Evolutionary conservation across 2,329 filamentous ascomycete species (phyloP).

Genomic region (Pseudopyrenochaeta lycopersici): DNA sequence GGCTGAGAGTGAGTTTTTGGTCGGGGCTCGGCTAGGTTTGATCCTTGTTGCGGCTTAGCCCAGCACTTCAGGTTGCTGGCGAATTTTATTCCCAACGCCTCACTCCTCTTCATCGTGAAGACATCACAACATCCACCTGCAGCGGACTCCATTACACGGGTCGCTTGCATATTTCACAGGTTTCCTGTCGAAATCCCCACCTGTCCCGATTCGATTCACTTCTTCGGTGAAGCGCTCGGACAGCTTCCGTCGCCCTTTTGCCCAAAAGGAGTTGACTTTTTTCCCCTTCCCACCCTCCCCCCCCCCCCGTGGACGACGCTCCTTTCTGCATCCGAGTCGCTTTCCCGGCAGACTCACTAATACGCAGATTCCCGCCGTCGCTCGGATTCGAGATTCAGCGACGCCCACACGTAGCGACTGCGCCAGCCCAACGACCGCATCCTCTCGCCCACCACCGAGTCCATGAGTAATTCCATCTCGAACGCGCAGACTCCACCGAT

Average conservation of each 20-base stretch:
- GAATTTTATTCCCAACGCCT: conserved; percentile 23
- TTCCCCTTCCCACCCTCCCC: conserved; percentile 30
- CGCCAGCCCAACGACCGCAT: conserved; percentile 14
- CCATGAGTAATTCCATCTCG: conserved; percentile 69
- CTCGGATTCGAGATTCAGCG: conserved; percentile 45
- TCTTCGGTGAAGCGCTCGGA: conserved; percentile 43
- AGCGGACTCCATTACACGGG: conserved; percentile 44
- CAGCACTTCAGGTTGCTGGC: conserved; percentile 21
- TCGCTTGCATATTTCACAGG: conserved; percentile 51
- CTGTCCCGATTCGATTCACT: conserved; percentile 42
- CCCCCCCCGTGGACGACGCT: conserved; percentile 22
- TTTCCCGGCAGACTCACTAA: conserved; percentile 32
- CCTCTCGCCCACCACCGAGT: conserved; percentile 25
- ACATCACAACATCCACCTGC: conserved; percentile 37
- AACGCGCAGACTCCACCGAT: conserved; percentile 59
- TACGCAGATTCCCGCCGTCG: conserved; percentile 25
- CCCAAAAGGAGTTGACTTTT: conserved; percentile 36
- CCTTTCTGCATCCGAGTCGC: conserved; percentile 42
- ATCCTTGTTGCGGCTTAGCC: conserved; percentile 16
- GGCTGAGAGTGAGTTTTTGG: background rate
- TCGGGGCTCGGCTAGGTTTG: conserved; percentile 8
- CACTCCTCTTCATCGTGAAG: conserved; percentile 48
- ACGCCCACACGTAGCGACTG: conserved; percentile 17
- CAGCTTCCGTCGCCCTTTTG: conserved; percentile 45
- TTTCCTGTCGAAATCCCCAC: conserved; percentile 49